phyloP scores from a whole-genome alignment of 2,329 filamentous ascomycete genomes.

The Alternaria brassicicola region DNA sequence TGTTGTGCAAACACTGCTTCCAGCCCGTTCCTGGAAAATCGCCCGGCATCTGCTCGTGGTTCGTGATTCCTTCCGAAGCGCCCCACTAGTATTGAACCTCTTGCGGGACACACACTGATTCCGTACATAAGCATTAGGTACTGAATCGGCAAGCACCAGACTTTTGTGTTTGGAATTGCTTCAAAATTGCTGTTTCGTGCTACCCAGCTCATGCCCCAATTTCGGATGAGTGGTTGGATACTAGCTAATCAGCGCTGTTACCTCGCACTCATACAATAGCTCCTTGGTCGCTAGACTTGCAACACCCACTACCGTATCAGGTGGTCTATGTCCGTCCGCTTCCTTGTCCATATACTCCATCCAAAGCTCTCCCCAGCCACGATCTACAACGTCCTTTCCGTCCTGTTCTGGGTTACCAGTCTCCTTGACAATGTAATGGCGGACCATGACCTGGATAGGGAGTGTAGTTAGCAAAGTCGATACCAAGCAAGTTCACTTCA shows the following conservation, averaged over 20 bases:
- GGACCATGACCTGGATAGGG: conserved; percentile 31
- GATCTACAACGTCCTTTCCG: conserved; percentile 30
- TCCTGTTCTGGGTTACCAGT: conserved; percentile 35
- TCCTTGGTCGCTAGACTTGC: conserved; percentile 40
- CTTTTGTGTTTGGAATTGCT: not conserved
- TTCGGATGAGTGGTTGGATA: not conserved
- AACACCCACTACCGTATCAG: conserved; percentile 47
- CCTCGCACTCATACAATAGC: conserved; percentile 45
- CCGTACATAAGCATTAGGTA: not conserved
- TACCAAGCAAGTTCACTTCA: not conserved
- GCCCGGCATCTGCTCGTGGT: conserved; percentile 1
- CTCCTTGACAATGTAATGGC: conserved; percentile 47
- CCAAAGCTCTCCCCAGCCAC: conserved; percentile 45
- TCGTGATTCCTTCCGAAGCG: conserved; percentile 8
- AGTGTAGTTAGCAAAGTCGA: not conserved
- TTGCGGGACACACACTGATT: no score
- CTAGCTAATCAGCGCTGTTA: conserved; percentile 34
- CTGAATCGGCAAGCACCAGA: not conserved
- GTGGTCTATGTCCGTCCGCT: conserved; percentile 41
- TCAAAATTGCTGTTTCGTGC: not conserved
- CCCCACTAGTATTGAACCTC: conserved; percentile 28
- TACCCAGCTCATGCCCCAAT: not conserved
- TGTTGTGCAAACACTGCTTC: conserved; percentile 27
- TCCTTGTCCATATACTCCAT: conserved; percentile 46
- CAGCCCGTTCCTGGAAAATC: conserved; percentile 7